Base-by-base conservation (phyloP, 371 early-diverging fungal genomes). In the Hamiltosporidium tvaerminnensis region DNA sequence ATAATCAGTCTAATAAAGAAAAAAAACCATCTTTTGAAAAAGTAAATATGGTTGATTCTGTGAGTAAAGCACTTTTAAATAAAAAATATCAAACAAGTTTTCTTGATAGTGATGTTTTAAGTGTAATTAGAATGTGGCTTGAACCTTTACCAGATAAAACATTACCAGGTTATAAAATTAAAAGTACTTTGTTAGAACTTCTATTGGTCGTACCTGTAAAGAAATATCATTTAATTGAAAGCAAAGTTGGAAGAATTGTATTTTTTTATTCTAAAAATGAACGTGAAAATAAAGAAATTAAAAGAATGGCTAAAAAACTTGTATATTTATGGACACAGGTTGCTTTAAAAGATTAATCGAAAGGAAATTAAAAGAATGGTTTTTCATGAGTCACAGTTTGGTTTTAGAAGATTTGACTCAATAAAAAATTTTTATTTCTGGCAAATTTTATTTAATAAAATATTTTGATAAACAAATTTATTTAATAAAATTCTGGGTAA, bases 121-220 rank as follows among this genome's bases (percentile, higher is more conserved):
- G 85, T 37, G 82, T 84, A 14, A 85, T 96, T 65, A 84, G 84
- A 59, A 70, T 84, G 31, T 96, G 95, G 96, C 81, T 96, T 32
- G 94, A 93, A 71, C 95, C 96, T 33, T 79, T 92, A 34, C 85
- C 88, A 38, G 94, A 94, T 76, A 85, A 87, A 9, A 85, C 91
- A 1, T 76, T 96, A 67, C 96, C 96, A 3, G 85, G 83, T 71
- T 80, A 90, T 62, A 88, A 89, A 66, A 85, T 96, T 61, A 92
- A 90, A 71, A 82, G 78, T 63, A 82, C 82, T 35, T 80, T 96
- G 81, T 73, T 96, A 14, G 82, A 82, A 30, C 70, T 84, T 2
- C 74, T 96, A 62, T 77, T 77, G 33, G 83, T 83, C 70, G 82
- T 89, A 63, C 87, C 86, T 0, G 86, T 92, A 59, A 79, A 80